Evolutionary conservation across 257 asterid species (phyloP), one percentile per base, ranked within the genome.

Genomic region (Asclepias syriaca): DNA sequence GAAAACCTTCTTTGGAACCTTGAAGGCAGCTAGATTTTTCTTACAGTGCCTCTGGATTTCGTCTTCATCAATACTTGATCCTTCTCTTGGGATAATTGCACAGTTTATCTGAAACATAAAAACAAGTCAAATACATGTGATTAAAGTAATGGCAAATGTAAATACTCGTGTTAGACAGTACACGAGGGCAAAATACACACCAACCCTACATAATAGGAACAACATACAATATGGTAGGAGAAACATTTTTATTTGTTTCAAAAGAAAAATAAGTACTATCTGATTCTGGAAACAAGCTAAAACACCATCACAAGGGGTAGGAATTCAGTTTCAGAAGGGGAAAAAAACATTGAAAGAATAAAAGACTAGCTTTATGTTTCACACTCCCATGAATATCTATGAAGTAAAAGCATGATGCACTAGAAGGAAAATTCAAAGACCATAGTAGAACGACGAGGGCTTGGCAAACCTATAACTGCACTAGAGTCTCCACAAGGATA

Each of bases 1-100:
- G 83, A 95, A 95, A 40, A 92, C 93, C 89, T 71, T 92, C 88
- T 95, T 92, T 10, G 99, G 99, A 57, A 95, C 93, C 96, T 95
- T 95, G 83, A 92, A 95, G 53, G 84, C 91, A 0, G 99, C 97
- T 19, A 95, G 86, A 51, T 92, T 92, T 83, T 87, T 92, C 94
- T 85, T 92, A 88, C 98, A 88, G 79, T 85, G 85, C 66, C 85
- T 83, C 43, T 74, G 68, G 32, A 95, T 95, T 80, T 90, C 95
- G 12, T 75, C 91, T 76, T 87, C 98, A 43, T 87, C 86, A 32
- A 95, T 77, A 65, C 80, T 84, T 55, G 90, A 78, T 29, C 93
- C 96, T 14, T 90, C 96, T 48, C 92, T 78, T 3, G 97, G 92
- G 69, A 95, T 95, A 32, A 92, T 91, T 19, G 99, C 99, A 46